Evolutionary conservation across 192 early-diverging fungal genomes (phyloP), one percentile per base, ranked within the genome.

Genomic region (Linnemannia elongata): DNA sequence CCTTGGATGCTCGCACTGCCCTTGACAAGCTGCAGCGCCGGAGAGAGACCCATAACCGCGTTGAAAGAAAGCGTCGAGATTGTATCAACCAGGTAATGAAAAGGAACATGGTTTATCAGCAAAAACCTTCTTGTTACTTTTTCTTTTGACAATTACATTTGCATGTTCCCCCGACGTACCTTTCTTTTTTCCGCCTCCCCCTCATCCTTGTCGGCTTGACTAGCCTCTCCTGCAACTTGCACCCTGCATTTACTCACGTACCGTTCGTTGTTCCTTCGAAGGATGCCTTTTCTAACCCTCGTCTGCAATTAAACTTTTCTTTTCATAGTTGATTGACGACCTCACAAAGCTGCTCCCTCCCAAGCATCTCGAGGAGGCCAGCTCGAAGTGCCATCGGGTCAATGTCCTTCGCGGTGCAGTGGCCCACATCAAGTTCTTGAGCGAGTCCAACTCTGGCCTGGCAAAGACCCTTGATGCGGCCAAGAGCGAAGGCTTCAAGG

Each of bases 21-120:
- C 90, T 94, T 38, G 94, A 96, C 88, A 92, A 94, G 47, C 89
- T 96, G 68, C 93, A 95, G 89, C 88, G 93, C 27, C 89, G 95
- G 39, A 89, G 94, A 81, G 95, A 95, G 83, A 94, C 94, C 82
- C 95, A 96, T 78, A 96, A 96, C 81, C 92, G 93, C 73, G 94
- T 96, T 10, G 95, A 96, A 83, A 89, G 95, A 30, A 92, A 93
- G 70, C 93, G 95, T 60, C 88, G 95, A 47, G 94, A 96, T 85
- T 94, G 92, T 81, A 95, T 96, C 80, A 96, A 96, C 88, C 85
- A 87, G 79, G 85, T 87, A 87, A 45, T 35, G 38, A 52, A 74
- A 36, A n/a, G 27, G n/a, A 74, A 18, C 47, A 27, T 17, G 36
- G 44, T 71, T 70, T 70, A 20, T 36, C 27, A 38, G 24, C 22